Base-by-base conservation (phyloP, 331 rosid species). In the Dryas integrifolia region DNA sequence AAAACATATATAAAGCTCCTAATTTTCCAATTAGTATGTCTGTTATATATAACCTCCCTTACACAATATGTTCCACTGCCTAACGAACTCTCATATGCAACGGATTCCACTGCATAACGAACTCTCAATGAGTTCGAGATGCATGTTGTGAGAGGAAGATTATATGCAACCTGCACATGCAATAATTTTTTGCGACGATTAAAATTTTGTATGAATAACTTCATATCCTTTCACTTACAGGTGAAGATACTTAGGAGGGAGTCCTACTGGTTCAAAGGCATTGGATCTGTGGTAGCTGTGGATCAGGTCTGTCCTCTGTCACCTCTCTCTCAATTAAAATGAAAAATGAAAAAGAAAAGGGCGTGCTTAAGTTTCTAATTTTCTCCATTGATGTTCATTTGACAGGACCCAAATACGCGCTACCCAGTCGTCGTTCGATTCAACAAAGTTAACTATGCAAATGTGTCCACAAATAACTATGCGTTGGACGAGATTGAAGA, bases 381-480 rank as follows among this genome's bases (percentile, higher is more conserved):
- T 8, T 72, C 0, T 35, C 3, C 46, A 26, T 60, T 53, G 4
- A 12, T 51, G 2, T 55, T 6, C n/a, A 62, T 66, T 39, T n/a
- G 16, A 26, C 76, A 91, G 97, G 96, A 91, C 50, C 96, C 97
- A 16, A 91, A 85, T 75, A 85, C 79, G 61, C 89, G 97, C n/a
- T 91, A 91, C 84, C 97, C 97, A 26, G 97, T 91, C 8, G 96
- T 91, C 75, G 96, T 91, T 76, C 84, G 97, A 68, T 87, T 91
- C 89, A 78, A 79, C 83, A 89, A 91, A 79, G 97, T 88, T 51
- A 88, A 91, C 82, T 91, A 91, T 51, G 97, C 97, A 58, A 89
- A 89, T 60, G 92, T 91, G 76, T 88, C 97, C 45, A 91, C 97
- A 72, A 91, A 91, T 88, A 91, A 91, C 87, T 91, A 87, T 75